Base-by-base conservation (phyloP, 2,329 filamentous ascomycete species). In the Blastomyces parvus region DNA sequence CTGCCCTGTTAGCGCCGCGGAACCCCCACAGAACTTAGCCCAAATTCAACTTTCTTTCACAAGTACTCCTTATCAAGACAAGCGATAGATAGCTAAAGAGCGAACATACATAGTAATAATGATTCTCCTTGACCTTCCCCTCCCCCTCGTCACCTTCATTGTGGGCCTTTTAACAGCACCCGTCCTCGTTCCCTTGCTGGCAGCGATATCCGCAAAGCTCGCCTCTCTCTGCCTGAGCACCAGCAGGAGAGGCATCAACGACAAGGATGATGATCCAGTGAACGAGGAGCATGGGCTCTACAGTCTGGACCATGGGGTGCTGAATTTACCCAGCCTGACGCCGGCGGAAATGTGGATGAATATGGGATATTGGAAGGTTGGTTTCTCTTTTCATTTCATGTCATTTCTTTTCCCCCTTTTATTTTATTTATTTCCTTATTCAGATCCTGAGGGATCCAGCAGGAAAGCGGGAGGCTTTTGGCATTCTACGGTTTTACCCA, bases 291-390 rank as follows among this genome's bases (percentile, higher is more conserved):
- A 60, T 52, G 33, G n/a, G 9, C 56, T 74, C 17, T 85, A 85
- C 66, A 79, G 80, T 0, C 72, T 85, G 7, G 80, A 82, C 22
- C 83, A 85, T 75, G 84, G 82, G 66, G 79, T 82, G 65, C 77
- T 85, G 59, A 84, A 85, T 67, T 66, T 83, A 27, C 72, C 76
- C 22, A 53, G 59, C 8, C 69, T 81, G 0, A 79, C 80, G 0
- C 73, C 79, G 1, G 68, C 70, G 5, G 78, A 77, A n/a, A 83
- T 85, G 82, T 86, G 84, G 83, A 86, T 86, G 82, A 86, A 85
- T 63, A 80, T 86, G 73, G 84, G 83, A 0, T 85, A 82, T 64
- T 86, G 83, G 84, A 80, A 79, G 69, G 80, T 75, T 63, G 57
- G 67, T 66, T 1, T 48, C 11, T 27, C 17, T n/a, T 33, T n/a